Percentiles rank a stretch among this genome's conserved stretches.
Conservation (phyloP, 768 basidiomycete species). For the Pleurotus djamor region DNA sequence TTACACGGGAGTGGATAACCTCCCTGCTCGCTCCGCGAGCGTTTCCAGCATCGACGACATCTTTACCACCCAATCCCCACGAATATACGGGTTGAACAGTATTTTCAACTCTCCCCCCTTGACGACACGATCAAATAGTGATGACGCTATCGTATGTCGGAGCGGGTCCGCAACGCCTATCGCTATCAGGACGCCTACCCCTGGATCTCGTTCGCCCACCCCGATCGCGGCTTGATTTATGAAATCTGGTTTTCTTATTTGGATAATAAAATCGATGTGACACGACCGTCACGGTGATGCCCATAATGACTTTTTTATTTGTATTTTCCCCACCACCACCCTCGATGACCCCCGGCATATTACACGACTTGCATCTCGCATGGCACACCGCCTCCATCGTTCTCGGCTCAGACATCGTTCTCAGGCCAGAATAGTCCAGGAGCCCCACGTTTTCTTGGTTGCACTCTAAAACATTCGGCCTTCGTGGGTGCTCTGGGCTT, state of each 20-base stretch:
- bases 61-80: conserved; percentile 28
- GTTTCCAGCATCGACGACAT: conserved; percentile 55
- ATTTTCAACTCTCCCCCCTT: conserved; percentile 6
- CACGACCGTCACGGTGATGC: neutral
- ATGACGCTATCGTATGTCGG: conserved; percentile 21
- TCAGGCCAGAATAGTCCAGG: neutral
- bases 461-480: no score
- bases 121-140: conserved; percentile 8
- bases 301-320: neutral
- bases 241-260: neutral
- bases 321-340: neutral
- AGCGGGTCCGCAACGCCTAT: conserved; percentile 25
- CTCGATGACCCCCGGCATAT: neutral
- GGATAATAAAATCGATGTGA: conserved; percentile 2
- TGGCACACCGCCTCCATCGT: neutral
- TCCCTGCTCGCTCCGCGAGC: conserved; percentile 36
- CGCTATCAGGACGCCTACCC: conserved; percentile 13
- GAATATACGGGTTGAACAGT: conserved; percentile 21
- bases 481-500: neutral
- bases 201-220: conserved; percentile 10
- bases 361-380: neutral
- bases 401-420: neutral
- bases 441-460: neutral
- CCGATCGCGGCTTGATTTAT: conserved; percentile 8
- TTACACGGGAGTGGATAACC: conserved; percentile 58